Evolutionary conservation across 1,284 basidiomycete species (phyloP), one percentile per base, ranked within the genome.

Genomic region (Sporisorium graminicola): DNA sequence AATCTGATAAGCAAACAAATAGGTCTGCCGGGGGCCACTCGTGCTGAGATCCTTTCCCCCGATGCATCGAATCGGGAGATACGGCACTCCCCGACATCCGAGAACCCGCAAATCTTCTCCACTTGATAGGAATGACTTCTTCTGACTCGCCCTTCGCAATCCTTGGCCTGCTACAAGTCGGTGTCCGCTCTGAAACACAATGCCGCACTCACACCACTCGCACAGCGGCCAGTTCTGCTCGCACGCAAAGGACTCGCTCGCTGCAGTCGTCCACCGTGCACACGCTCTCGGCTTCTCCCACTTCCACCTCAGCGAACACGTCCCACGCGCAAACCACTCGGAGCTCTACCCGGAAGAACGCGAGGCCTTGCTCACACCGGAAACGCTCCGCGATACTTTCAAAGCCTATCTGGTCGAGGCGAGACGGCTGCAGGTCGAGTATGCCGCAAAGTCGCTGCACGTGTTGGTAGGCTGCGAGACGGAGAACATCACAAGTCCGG

Each of bases 151-250:
- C 35, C 13, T 20, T 7, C 5, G 14, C 27, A 22, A 26, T 27
- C 20, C 22, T 26, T 55, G 26, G 26, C 40, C 27, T n/a, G n/a
- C n/a, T n/a, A 5, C 8, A 16, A 4, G 0, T 27, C 7, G 13
- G 1, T 14, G 22, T 14, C 14, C 9, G 10, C 14, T 33, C 31
- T 7, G n/a, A 13, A 8, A 2, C 44, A 49, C 13, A 4, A 95
- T 95, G 94, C 93, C 93, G 74, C 81, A 85, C 60, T 83, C 82
- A 2, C 94, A 95, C 84, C 96, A 98, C 87, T 96, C 94, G 12
- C 95, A 98, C 85, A 98, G 95, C 8, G 96, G 96, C 33, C 92
- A 97, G 84, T 99, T 98, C 87, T 98, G 96, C 88, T 92, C 91
- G 74, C 97, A 99, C 86, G 96, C 94, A 9, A 85, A 86, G 3